Evolutionary conservation across 805 yeast species (phyloP).

Genomic region (Wickerhamiella musiphila): DNA sequence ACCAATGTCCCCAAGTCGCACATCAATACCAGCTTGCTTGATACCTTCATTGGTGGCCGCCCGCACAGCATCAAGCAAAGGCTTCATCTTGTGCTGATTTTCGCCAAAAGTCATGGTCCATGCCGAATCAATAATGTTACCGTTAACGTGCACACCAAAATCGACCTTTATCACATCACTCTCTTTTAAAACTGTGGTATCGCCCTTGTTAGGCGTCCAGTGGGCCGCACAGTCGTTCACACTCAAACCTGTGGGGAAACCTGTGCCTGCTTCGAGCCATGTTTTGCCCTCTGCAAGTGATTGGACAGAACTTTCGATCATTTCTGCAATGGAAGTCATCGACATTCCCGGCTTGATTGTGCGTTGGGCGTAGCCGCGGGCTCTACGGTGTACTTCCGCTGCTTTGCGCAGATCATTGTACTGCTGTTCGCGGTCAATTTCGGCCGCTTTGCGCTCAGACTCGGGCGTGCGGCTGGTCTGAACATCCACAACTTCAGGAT

Average conservation of each 20-base stretch:
- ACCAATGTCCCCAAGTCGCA: constrained; percentile 84
- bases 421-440: constrained; percentile 32
- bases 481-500: constrained; percentile 7
- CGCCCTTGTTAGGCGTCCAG: constrained; percentile 93
- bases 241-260: constrained; percentile 96
- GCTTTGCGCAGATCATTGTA: constrained; percentile 91
- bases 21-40: constrained; percentile 88
- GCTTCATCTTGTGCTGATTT: constrained; percentile 46
- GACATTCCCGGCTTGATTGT: constrained; percentile 80
- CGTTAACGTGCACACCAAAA: constrained; percentile 91
- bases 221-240: constrained; percentile 93
- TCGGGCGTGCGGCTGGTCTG: constrained; percentile 43
- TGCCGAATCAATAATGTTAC: constrained; percentile 86
- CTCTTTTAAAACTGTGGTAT: constrained; percentile 56
- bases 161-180: constrained; percentile 96
- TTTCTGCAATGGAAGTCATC: constrained; percentile 76
- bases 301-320: constrained; percentile 72
- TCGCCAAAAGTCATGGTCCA: constrained; percentile 80
- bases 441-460: constrained; percentile 71
- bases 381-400: constrained; percentile 90
- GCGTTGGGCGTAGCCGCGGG: constrained; percentile 59
- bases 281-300: constrained; percentile 47
- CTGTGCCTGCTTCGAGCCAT: constrained; percentile 59
- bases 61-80: constrained; percentile 63
- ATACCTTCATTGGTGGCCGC: constrained; percentile 93